A percentile compares a stretch with the other conserved stretches of the same genome.
phyloP scores from a whole-genome alignment of 75 land plant genomes.

The Ceratopteris richardii region DNA sequence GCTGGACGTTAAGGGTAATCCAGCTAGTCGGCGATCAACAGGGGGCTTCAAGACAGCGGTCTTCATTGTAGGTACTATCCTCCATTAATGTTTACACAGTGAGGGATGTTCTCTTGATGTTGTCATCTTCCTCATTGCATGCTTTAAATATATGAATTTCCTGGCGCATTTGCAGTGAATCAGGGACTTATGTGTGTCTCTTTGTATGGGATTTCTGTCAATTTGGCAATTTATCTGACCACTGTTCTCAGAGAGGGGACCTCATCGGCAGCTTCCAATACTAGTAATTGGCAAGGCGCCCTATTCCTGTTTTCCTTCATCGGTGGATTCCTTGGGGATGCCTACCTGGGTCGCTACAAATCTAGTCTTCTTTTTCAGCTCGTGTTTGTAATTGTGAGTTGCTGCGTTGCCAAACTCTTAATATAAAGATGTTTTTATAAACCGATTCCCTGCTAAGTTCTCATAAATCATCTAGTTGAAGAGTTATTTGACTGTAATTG shows the following conservation, averaged over 20 bases:
- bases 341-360: slow-evolving; percentile 21
- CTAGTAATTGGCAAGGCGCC: slow-evolving; percentile 26
- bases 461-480: too few species aligned
- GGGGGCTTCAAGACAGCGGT: slow-evolving; percentile 54
- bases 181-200: slow-evolving; percentile 11
- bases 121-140: too few species aligned
- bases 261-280: slow-evolving; percentile 14
- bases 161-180: too few species aligned
- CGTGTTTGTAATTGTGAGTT: too few species aligned
- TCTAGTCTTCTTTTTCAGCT: slow-evolving; percentile 15
- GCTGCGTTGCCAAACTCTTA: too few species aligned
- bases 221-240: slow-evolving; percentile 23
- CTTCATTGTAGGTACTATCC: slow-evolving; percentile 39
- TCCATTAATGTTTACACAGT: neutral
- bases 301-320: slow-evolving; percentile 17
- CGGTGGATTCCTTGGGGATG: slow-evolving; percentile 24
- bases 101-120: too few species aligned
- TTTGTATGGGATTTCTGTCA: too few species aligned
- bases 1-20: too few species aligned
- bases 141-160: too few species aligned
- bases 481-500: too few species aligned
- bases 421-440: too few species aligned
- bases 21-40: slow-evolving; percentile 25
- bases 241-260: slow-evolving; percentile 18
- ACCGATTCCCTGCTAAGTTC: too few species aligned